phyloP scores from a whole-genome alignment of 345 rosid species.

The Bruguiera gymnorhiza region DNA sequence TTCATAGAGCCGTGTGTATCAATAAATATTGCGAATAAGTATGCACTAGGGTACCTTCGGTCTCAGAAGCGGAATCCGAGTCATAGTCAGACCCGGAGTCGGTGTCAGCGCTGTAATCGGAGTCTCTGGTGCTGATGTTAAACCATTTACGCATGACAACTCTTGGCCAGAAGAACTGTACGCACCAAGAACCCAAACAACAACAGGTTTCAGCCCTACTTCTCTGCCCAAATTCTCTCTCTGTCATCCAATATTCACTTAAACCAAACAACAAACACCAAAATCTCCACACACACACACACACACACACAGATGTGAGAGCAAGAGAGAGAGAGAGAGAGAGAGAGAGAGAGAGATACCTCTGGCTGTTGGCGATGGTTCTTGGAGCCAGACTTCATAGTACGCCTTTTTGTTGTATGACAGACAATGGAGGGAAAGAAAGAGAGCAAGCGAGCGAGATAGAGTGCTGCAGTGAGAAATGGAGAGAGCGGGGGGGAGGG shows the following conservation, averaged over 20 bases:
- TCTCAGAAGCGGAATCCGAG: constrained; percentile 42
- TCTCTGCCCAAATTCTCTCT: constrained; percentile 51
- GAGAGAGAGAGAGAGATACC: constrained; percentile 30
- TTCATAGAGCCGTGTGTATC: neutral
- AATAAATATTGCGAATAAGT: neutral
- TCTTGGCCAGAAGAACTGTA: constrained; percentile 83
- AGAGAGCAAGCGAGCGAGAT: neutral
- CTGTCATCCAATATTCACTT: constrained; percentile 6
- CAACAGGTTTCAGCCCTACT: constrained; percentile 60
- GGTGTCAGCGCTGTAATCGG: constrained; percentile 81
- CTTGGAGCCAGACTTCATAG: constrained; percentile 39
- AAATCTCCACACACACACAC: neutral
- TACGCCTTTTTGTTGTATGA: constrained; percentile 7
- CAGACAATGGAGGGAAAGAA: neutral
- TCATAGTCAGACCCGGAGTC: constrained; percentile 29
- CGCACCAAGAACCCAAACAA: constrained; percentile 77
- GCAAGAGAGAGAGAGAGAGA: neutral
- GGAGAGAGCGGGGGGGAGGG: neutral
- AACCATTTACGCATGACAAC: constrained; percentile 77
- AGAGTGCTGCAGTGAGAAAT: neutral
- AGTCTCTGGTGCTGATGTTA: constrained; percentile 56
- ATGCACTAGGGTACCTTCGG: constrained; percentile 32
- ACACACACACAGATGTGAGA: too few species aligned
- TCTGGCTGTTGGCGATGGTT: constrained; percentile 20
- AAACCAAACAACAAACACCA: constrained; percentile 12